Evolutionary conservation across 305 asterid genomes (phyloP), one percentile per base, ranked within the genome.

Genomic region (Fraxinus greggii): DNA sequence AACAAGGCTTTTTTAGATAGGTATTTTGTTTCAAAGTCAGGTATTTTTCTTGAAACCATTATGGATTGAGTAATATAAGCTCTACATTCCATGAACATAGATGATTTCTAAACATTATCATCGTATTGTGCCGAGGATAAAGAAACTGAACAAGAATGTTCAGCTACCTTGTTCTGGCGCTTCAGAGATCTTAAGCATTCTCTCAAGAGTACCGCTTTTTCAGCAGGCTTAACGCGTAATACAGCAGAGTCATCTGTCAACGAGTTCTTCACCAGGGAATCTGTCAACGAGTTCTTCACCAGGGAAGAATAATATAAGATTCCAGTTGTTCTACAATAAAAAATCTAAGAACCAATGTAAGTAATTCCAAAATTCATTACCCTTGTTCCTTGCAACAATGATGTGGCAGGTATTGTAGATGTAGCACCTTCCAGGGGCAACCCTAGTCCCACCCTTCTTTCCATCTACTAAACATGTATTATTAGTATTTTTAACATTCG

Each of bases 171-270:
- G 89, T 88, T 82, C 87, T 19, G 95, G 82, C 56, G 86, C 89
- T 88, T 94, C 42, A 94, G 86, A 85, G 91, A 89, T 89, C 90
- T 88, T 86, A 94, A 89, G 83, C 97, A 91, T 78, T 90, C 91
- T 80, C 91, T 87, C 91, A 93, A 83, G 75, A 75, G 82, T 63
- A 91, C 92, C 59, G 67, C 83, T 61, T 80, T 78, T 75, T 86
- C 77, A 67, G 86, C 79, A 61, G 65, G 84, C 28, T 78, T 84
- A 73, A 76, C 88, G 28, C 88, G 88, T 69, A 75, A 80, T 38
- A 75, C 35, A 72, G 75, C 75, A 81, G 86, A 76, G n/a, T 87
- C 89, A 28, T 70, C 90, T 48, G 63, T 69, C 75, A 70, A 35
- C 51, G 76, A 81, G 54, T 83, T 85, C 90, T 91, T 83, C 85